Base-by-base conservation (phyloP, 371 early-diverging fungal species). In the Syncephalis plumigaleata region DNA sequence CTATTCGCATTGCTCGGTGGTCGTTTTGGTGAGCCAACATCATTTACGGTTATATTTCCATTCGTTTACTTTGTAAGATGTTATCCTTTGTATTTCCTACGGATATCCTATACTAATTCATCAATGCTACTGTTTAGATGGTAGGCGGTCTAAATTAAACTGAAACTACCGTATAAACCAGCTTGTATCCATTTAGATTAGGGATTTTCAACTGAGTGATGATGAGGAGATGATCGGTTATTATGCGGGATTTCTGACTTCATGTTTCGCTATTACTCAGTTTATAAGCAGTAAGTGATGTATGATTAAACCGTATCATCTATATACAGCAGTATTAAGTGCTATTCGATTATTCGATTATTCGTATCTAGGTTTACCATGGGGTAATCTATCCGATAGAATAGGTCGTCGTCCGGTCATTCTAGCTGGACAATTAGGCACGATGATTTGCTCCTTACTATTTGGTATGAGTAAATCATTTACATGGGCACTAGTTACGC, bases 331-430 rank as follows among this genome's bases (percentile, higher is more conserved):
- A n/a, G 4, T 16, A 20, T 44, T 42, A 20, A 16, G 13, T 11
- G 40, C n/a, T 20, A 17, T 8, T 5, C n/a, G n/a, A 15, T 40
- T 40, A 16, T 18, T 11, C 22, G 22, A 20, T 43, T 43, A 43
- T 13, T 22, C 1, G 22, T 20, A 13, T 3, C 16, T 20, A 50
- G 51, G 45, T 9, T 61, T 73, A 49, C 54, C 63, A 39, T 73
- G 73, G 72, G 75, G 75, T 4, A 58, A 53, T 42, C 47, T 75
- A 47, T 73, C 73, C 8, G 75, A 77, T 53, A 56, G 66, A 11
- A 55, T 77, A 50, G 94, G 94, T 13, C 67, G 94, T 37, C 53
- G 81, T 26, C 90, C 91, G 0, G 79, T 89, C 1, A 57, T 91
- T 9, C 56, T 91, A 15, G 56, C 77, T 9, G 94, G 94, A 0